Conservation (phyloP, 2,329 filamentous ascomycete genomes). For the Chaetomiaceae sp. region DNA sequence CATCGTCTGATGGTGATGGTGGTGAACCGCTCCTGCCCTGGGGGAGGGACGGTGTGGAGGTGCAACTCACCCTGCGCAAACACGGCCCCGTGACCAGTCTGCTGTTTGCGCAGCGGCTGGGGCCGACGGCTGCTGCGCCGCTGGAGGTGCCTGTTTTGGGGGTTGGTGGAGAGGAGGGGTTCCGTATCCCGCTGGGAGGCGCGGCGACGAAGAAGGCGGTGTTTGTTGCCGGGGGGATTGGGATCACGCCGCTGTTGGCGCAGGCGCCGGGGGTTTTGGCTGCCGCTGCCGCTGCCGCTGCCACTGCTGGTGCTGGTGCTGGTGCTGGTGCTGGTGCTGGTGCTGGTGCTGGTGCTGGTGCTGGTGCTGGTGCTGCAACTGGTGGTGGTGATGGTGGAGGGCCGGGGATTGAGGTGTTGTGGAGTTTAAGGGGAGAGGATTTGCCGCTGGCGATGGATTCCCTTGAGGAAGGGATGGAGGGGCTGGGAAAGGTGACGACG, state of each 20-base stretch:
- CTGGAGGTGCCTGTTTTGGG: conserved; percentile 66
- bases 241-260: conserved; percentile 75
- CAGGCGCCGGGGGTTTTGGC: conserved; percentile 52
- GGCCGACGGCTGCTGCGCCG: conserved; percentile 28
- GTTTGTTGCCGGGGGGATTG: conserved; percentile 76
- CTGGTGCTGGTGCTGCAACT: background rate
- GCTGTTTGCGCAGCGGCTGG: conserved; percentile 54
- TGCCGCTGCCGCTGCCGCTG: background rate
- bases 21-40: background rate
- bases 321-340: conserved; percentile 65
- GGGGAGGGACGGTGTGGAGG: conserved; percentile 37
- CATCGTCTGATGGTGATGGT: background rate
- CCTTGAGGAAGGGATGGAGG: conserved; percentile 48
- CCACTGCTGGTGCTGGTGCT: background rate
- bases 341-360: conserved; percentile 41
- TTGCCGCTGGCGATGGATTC: conserved; percentile 57
- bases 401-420: conserved; percentile 55
- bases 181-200: conserved; percentile 32
- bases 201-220: conserved; percentile 34
- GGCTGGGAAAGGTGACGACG: conserved; percentile 48
- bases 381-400: background rate
- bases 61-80: conserved; percentile 69
- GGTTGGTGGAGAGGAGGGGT: conserved; percentile 60
- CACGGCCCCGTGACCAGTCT: conserved; percentile 65
- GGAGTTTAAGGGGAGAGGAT: conserved; percentile 63